A percentile compares a stretch with the other conserved stretches of the same genome.
Conservation (phyloP, 1,139 yeast genomes). For the Taphrina wiesneri region DNA sequence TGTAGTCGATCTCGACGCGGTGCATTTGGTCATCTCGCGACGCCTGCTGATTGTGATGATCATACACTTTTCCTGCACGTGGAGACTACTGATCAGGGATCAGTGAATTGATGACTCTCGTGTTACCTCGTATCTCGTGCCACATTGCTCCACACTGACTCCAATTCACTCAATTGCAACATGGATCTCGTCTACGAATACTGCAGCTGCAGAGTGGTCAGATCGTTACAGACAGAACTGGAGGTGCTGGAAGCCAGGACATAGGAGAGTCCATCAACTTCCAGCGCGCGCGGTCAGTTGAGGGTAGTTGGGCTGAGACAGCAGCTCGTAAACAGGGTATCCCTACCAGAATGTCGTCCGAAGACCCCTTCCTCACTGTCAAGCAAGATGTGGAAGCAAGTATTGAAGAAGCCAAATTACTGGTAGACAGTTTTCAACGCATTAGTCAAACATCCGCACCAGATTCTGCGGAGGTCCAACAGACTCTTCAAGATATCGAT, state of each 20-base stretch:
- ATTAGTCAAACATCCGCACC: slow-evolving; percentile 23
- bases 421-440: slow-evolving; percentile 18
- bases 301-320: background rate
- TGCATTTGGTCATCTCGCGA: slow-evolving; percentile 1
- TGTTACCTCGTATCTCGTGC: background rate
- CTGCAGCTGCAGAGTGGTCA: no score
- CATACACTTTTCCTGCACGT: background rate
- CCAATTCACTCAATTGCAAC: no score
- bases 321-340: background rate
- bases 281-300: background rate
- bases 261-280: no score
- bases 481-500: slow-evolving; percentile 34
- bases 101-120: background rate
- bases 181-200: no score
- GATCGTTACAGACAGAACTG: no score
- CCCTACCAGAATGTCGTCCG: slow-evolving; percentile 3
- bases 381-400: slow-evolving; percentile 15
- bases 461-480: slow-evolving; percentile 27
- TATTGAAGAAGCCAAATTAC: slow-evolving; percentile 20
- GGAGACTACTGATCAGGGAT: background rate
- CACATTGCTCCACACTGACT: background rate
- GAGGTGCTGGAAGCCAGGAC: no score
- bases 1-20: background rate
- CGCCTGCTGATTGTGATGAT: slow-evolving; percentile 8
- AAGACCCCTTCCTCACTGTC: slow-evolving; percentile 25